phyloP scores from a whole-genome alignment of 2,329 filamentous ascomycete species.

The Fusarium gaditjirri region DNA sequence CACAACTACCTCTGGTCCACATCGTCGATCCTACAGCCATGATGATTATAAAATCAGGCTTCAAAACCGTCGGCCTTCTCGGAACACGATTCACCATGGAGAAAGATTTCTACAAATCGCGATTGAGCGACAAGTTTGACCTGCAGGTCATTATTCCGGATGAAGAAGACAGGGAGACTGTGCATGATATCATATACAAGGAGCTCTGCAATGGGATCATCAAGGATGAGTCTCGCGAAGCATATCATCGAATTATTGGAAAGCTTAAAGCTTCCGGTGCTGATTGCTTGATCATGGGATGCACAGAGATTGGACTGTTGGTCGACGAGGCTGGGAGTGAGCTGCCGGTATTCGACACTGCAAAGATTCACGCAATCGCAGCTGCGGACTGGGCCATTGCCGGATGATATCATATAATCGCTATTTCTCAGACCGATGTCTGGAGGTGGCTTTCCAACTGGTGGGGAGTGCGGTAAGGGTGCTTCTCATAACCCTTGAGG shows the following conservation, averaged over 20 bases:
- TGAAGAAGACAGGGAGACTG: neutral
- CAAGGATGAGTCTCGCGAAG: conserved; percentile 14
- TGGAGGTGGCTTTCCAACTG: too few relatives aligned
- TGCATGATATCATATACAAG: conserved; percentile 36
- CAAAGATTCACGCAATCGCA: conserved; percentile 35
- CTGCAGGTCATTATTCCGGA: conserved; percentile 22
- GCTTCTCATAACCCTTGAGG: too few relatives aligned
- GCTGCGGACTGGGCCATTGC: conserved; percentile 42
- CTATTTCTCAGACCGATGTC: too few relatives aligned
- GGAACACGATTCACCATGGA: conserved; percentile 44
- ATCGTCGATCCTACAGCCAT: conserved; percentile 42
- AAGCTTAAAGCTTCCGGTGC: conserved; percentile 25
- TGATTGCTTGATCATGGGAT: conserved; percentile 41
- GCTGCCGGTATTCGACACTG: conserved; percentile 40
- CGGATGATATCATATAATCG: too few relatives aligned
- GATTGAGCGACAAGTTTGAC: conserved; percentile 16
- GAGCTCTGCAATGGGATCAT: conserved; percentile 41
- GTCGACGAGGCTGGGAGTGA: conserved; percentile 16
- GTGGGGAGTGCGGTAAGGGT: too few relatives aligned
- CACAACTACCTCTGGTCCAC: conserved; percentile 37
- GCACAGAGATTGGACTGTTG: conserved; percentile 42
- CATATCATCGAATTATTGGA: conserved; percentile 19
- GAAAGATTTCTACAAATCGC: conserved; percentile 37
- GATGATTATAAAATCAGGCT: conserved; percentile 18
- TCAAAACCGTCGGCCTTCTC: conserved; percentile 27